Conservation (phyloP, 2,329 filamentous ascomycete genomes). For the Tolypocladium paradoxum region DNA sequence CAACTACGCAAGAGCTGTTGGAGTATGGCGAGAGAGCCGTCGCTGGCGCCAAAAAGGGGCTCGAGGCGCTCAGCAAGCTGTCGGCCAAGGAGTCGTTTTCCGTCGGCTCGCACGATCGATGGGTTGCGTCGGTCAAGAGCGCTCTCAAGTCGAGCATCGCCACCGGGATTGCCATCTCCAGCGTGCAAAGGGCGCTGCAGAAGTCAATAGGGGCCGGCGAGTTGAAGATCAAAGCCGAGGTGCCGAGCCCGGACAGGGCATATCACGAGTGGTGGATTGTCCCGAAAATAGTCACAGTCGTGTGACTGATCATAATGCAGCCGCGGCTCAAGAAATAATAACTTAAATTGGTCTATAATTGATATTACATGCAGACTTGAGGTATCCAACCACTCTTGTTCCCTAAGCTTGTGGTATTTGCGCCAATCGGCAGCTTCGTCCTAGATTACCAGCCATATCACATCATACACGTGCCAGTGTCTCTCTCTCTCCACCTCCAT, state of each 20-base stretch:
- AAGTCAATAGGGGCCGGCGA: slow-evolving; percentile 14
- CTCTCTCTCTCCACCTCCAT: background rate
- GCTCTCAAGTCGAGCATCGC: slow-evolving; percentile 61
- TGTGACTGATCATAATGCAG: background rate
- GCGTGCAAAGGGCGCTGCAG: slow-evolving; percentile 45
- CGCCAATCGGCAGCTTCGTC: background rate
- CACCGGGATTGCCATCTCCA: slow-evolving; percentile 52
- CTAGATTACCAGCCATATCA: background rate
- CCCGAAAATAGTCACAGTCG: slow-evolving; percentile 30
- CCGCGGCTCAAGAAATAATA: background rate
- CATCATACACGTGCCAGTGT: background rate
- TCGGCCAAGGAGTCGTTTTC: slow-evolving; percentile 41
- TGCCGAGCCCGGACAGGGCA: slow-evolving; percentile 39
- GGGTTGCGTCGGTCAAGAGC: slow-evolving; percentile 48
- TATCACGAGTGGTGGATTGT: slow-evolving; percentile 59
- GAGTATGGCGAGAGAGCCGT: slow-evolving; percentile 34
- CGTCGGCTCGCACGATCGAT: slow-evolving; percentile 47
- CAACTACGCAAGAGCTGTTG: slow-evolving; percentile 28
- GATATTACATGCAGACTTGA: background rate
- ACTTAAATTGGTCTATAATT: background rate
- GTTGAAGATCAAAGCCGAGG: slow-evolving; percentile 35
- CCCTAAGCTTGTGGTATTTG: background rate
- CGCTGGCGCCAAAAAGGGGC: slow-evolving; percentile 38
- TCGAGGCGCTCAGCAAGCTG: slow-evolving; percentile 45
- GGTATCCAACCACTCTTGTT: background rate